A percentile compares a stretch with the other conserved stretches of the same genome.
Evolutionary conservation across 1,139 yeast species (phyloP).

Genomic region (Fermentozyma sake): DNA sequence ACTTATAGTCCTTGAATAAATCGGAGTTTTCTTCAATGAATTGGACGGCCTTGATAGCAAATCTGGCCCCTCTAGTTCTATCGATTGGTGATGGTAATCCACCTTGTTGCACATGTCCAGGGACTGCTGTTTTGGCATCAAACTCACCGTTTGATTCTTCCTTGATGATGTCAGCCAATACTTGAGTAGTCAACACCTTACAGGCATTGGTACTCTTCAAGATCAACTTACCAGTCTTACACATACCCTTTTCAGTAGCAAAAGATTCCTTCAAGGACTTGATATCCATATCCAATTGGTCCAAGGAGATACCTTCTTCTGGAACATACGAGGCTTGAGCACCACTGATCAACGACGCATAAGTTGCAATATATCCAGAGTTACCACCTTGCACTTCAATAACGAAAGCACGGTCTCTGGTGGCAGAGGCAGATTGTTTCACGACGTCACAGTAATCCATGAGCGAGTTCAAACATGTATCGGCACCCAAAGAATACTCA

Average conservation of each 20-base stretch:
- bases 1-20: conserved; percentile 18
- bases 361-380: conserved; percentile 88
- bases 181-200: conserved; percentile 59
- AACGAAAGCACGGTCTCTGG: conserved; percentile 91
- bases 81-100: conserved; percentile 77
- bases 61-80: conserved; percentile 65
- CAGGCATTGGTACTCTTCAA: conserved; percentile 70
- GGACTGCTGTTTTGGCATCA: conserved; percentile 73
- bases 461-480: conserved; percentile 87
- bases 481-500: conserved; percentile 89
- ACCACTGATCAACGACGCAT: conserved; percentile 86
- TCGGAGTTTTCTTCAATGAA: conserved; percentile 52
- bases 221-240: conserved; percentile 71
- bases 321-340: conserved; percentile 93
- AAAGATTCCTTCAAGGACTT: conserved; percentile 65
- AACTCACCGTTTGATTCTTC: conserved; percentile 64
- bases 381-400: conserved; percentile 98
- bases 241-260: conserved; percentile 71
- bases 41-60: conserved; percentile 65
- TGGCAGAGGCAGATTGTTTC: conserved; percentile 91
- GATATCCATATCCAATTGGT: conserved; percentile 73
- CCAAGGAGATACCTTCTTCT: conserved; percentile 73
- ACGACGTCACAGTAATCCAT: conserved; percentile 92
- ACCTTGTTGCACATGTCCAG: conserved; percentile 86
- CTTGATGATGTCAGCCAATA: conserved; percentile 64